Percentiles rank a stretch among this genome's conserved stretches.
Evolutionary conservation across 495 filamentous ascomycete species (phyloP).

Genomic region (Neohortaea acidophila): DNA sequence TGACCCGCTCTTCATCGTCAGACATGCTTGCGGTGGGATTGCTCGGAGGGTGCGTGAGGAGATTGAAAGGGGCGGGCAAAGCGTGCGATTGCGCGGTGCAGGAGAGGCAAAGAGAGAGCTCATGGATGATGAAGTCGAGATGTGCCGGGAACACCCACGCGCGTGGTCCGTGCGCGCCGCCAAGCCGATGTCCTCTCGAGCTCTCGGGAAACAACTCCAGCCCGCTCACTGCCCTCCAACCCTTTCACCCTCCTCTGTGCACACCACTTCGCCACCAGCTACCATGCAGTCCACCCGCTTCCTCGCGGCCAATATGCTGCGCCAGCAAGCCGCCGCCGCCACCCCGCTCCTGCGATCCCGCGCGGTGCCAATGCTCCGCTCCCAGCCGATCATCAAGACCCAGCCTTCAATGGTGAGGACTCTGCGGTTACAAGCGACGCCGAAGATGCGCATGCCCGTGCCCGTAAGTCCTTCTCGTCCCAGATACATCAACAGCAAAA

Average conservation of each 20-base stretch:
- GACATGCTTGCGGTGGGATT: conserved; percentile 53
- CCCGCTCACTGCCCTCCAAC: not conserved
- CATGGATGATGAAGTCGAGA: conserved; percentile 1
- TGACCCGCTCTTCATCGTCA: conserved; percentile 79
- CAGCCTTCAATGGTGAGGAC: too few species aligned
- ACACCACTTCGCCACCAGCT: not conserved
- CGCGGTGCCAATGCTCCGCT: conserved; percentile 8
- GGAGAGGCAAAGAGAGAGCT: not conserved
- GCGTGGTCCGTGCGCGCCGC: not conserved
- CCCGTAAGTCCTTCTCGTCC: conserved; percentile 49
- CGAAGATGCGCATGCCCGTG: conserved; percentile 50
- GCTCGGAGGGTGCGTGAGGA: not conserved
- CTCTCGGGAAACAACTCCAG: too few species aligned
- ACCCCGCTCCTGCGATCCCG: conserved; percentile 4
- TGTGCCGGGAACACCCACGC: not conserved
- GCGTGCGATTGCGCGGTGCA: not conserved
- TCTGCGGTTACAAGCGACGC: conserved; percentile 40
- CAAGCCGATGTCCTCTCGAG: not conserved
- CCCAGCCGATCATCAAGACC: conserved; percentile 52
- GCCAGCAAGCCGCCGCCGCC: conserved; percentile 7
- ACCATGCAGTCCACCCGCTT: conserved; percentile 18
- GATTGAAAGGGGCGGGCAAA: not conserved
- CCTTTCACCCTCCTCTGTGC: not conserved
- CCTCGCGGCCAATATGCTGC: conserved; percentile 16
- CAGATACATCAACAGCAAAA: not conserved